Evolutionary conservation across 2,329 filamentous ascomycete genomes (phyloP), one percentile per base, ranked within the genome.

Genomic region (Paraphaeosphaeria sporulosa): DNA sequence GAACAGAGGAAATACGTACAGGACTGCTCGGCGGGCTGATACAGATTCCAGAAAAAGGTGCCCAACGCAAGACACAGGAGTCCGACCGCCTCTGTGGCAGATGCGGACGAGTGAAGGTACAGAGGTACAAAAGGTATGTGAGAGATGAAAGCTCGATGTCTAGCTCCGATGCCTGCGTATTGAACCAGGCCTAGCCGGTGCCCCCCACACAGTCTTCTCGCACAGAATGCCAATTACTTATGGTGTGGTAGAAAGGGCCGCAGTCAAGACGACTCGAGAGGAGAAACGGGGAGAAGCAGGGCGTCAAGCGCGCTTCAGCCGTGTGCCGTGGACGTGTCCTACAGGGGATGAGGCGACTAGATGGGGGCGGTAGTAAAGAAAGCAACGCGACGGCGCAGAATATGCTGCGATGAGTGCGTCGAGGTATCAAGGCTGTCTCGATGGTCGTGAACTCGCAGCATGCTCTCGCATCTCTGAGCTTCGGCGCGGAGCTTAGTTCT

Each of bases 1-100:
- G 64, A 70, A 60, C 70, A 60, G 68, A 75, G 73, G 73, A 75
- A 59, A 76, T 78, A 78, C 76, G 76, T 78, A 78, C 76, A 78
- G 67, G 74, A 70, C 71, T 75, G 66, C 74, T 70, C 64, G 62
- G 63, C 62, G 66, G 63, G 69, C 66, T 64, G 64, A 66, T 69
- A 72, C 67, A 70, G 68, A 65, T 64, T 70, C 74, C 66, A 64
- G 66, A 70, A 72, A 71, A 72, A 38, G 70, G 61, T 67, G 73
- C 67, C 74, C 65, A 73, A 71, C 68, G 69, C 68, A 68, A 73
- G 63, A 72, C 15, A 54, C 19, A 51, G 64, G 64, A 70, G 55
- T 72, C 74, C 73, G 74, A 77, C 76, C 73, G 75, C 75, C 75
- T 69, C 74, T 77, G 30, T 55, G 75, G 73, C 74, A 77, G 74